Percentiles rank a stretch among this genome's conserved stretches.
Evolutionary conservation across 768 basidiomycete species (phyloP).

Genomic region (Russula lepida): DNA sequence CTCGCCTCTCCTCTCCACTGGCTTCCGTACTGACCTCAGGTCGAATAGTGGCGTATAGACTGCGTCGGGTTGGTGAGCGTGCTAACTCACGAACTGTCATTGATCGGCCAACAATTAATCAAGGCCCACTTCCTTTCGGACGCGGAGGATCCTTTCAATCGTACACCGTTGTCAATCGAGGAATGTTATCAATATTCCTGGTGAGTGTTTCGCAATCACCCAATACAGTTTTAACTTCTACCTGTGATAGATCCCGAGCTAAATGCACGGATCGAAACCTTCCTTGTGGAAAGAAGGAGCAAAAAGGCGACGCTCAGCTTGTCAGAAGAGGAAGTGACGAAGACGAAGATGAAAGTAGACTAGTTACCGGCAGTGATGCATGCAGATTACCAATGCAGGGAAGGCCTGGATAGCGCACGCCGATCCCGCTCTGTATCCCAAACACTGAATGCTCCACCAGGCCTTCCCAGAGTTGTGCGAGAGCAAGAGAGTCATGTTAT

Average conservation of each 20-base stretch:
- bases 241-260: conserved; percentile 48
- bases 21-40: not conserved
- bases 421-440: not conserved
- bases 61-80: not conserved
- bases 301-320: conserved; percentile 25
- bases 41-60: conserved; percentile 7
- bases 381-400: conserved; percentile 4
- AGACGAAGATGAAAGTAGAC: conserved; percentile 18
- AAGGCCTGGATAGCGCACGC: not conserved
- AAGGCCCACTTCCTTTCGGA: conserved; percentile 92
- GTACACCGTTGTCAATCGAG: conserved; percentile 68
- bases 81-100: conserved; percentile 53
- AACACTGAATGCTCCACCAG: not conserved
- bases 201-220: conserved; percentile 37
- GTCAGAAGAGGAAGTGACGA: conserved; percentile 19
- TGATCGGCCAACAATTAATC: conserved; percentile 88
- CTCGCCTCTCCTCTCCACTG: not conserved
- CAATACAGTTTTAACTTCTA: not conserved
- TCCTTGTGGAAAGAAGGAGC: conserved; percentile 48
- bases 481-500: not conserved
- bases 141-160: conserved; percentile 91
- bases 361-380: not conserved
- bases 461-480: not conserved
- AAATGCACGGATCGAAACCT: conserved; percentile 65
- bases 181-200: conserved; percentile 70